Evolutionary conservation across 2,329 filamentous ascomycete species (phyloP).

Genomic region (Lojkania enalia): DNA sequence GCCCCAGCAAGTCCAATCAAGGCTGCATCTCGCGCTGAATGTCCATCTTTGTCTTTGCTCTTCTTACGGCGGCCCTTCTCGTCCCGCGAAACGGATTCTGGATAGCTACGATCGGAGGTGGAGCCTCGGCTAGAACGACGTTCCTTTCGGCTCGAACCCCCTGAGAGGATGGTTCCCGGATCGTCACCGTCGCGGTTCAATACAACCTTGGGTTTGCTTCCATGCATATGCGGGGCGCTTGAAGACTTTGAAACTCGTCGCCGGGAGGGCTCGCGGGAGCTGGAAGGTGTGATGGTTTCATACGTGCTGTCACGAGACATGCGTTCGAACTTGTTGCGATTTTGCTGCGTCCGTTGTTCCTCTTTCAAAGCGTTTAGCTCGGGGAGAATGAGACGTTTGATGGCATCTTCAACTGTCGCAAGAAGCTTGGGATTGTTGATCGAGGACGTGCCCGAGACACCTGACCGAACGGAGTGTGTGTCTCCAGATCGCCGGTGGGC

Average conservation of each 20-base stretch:
- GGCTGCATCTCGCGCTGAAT: slow-evolving; percentile 56
- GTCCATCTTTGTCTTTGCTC: slow-evolving; percentile 54
- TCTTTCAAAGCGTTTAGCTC: slow-evolving; percentile 90
- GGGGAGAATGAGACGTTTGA: slow-evolving; percentile 84
- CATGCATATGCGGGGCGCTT: slow-evolving; percentile 62
- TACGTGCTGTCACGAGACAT: slow-evolving; percentile 54
- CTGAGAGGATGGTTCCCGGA: slow-evolving; percentile 60
- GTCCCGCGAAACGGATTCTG: slow-evolving; percentile 37
- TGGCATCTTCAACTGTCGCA: slow-evolving; percentile 91
- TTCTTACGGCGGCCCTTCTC: slow-evolving; percentile 59
- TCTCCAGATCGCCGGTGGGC: slow-evolving; percentile 61
- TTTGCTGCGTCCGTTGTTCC: slow-evolving; percentile 78
- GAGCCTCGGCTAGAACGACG: slow-evolving; percentile 59
- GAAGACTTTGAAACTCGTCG: slow-evolving; percentile 63
- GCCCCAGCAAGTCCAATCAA: slow-evolving; percentile 58
- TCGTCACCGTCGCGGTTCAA: slow-evolving; percentile 62
- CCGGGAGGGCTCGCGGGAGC: slow-evolving; percentile 50
- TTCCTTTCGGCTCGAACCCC: slow-evolving; percentile 57
- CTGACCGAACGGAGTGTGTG: slow-evolving; percentile 62
- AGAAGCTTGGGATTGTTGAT: slow-evolving; percentile 91
- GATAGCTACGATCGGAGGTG: slow-evolving; percentile 49
- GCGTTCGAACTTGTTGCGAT: slow-evolving; percentile 68
- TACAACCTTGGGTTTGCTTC: slow-evolving; percentile 61
- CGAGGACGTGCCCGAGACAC: slow-evolving; percentile 61
- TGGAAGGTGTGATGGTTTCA: slow-evolving; percentile 63